phyloP scores from a whole-genome alignment of 495 filamentous ascomycete genomes.

The Aspergillus carlsbadensis region DNA sequence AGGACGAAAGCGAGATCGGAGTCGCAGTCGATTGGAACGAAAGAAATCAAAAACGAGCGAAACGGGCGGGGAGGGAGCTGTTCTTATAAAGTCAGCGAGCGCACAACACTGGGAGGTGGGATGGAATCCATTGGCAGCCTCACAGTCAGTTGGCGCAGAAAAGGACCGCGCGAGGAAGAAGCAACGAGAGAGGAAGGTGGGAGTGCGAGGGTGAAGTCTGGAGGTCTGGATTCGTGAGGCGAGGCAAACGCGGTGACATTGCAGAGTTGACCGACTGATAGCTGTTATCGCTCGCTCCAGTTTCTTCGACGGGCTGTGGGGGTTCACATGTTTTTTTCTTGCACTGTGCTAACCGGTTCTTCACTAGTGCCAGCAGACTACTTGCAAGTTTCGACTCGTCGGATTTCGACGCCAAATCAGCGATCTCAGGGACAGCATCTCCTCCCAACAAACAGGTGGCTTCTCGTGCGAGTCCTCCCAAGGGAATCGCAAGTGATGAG shows the following conservation, averaged over 20 bases:
- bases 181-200: conserved; percentile 4
- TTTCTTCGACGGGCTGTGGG: conserved; percentile 4
- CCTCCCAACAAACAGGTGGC: neutral
- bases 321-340: conserved; percentile 12
- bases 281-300: conserved; percentile 1
- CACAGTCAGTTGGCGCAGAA: neutral
- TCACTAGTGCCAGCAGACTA: neutral
- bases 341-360: neutral
- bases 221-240: neutral
- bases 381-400: neutral
- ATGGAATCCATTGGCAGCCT: conserved; percentile 2
- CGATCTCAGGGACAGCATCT: neutral
- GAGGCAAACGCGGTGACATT: neutral
- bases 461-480: neutral
- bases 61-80: neutral
- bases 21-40: neutral
- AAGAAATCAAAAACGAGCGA: neutral
- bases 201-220: neutral
- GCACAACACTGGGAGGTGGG: neutral
- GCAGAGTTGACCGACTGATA: neutral
- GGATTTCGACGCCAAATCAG: neutral
- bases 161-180: neutral
- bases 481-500: neutral
- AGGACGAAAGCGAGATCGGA: neutral
- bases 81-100: neutral